Evolutionary conservation across 2,329 filamentous ascomycete genomes (phyloP), one percentile per base, ranked within the genome.

Genomic region (Orbilia ellipsospora): DNA sequence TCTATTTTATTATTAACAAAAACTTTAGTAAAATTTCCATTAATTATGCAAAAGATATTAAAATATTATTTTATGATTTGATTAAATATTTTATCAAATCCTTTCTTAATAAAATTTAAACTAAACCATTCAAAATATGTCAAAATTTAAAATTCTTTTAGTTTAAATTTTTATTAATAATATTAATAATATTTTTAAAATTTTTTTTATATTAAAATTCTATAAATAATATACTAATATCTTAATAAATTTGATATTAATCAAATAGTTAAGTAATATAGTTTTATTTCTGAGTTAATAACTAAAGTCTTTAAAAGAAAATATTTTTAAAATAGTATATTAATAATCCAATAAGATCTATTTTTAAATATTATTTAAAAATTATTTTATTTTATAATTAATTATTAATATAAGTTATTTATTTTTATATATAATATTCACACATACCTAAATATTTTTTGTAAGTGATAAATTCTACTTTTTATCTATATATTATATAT

Each of bases 51-150:
- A 51, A 51, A 51, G 3, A 51, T 51, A 16, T n/a, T 16, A 51
- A 51, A 51, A n/a, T 51, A 51, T 51, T 51, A 16, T 51, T 16
- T 51, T 4, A 3, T 51, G 18, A 51, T 51, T n/a, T 51, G 1
- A 51, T 51, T n/a, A 51, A 51, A 18, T 16, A 51, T 51, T 51
- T 51, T 51, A 51, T 51, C 18, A 51, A 51, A 51, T 51, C 7
- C 10, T 51, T 51, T 51, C 18, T 51, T 44, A 44, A 51, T 8
- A 16, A 51, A 51, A 51, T 16, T 51, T n/a, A n/a, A n/a, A 16
- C 18, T 51, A 51, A 16, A 51, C 7, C 2, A 51, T 51, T 51
- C 18, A 51, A 51, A 8, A n/a, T 51, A 7, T 51, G 7, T 51
- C 18, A 51, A 51, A 16, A 20, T 51, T 51, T 51, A 20, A 51